phyloP scores from a whole-genome alignment of 306 rosid genomes.

The Fagus crenata region DNA sequence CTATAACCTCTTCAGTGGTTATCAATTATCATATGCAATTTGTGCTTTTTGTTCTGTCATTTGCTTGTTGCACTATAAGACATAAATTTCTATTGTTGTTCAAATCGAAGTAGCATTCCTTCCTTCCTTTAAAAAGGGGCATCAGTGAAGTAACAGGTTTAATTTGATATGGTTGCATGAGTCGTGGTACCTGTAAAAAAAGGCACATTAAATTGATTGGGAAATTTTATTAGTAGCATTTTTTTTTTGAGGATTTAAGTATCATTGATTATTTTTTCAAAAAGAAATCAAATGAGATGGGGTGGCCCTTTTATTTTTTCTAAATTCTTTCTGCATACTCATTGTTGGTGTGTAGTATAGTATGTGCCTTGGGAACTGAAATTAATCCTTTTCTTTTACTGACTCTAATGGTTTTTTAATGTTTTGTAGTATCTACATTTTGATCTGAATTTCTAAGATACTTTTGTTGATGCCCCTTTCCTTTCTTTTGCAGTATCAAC shows the following conservation, averaged over 20 bases:
- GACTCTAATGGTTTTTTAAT: background rate
- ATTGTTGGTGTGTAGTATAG: background rate
- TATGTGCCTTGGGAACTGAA: background rate
- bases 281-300: background rate
- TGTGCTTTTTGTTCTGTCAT: background rate
- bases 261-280: background rate
- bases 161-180: background rate
- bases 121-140: background rate
- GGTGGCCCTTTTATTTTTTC: background rate
- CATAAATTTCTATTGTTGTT: background rate
- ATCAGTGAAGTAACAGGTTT: background rate
- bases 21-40: background rate
- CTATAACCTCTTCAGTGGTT: background rate
- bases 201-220: background rate
- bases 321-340: background rate
- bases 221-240: background rate
- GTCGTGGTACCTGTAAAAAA: background rate
- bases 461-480: background rate
- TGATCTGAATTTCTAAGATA: background rate
- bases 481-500: conserved; percentile 64
- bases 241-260: background rate
- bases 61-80: background rate
- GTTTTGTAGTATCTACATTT: background rate
- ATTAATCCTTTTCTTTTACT: background rate
- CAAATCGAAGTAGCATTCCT: background rate